Evolutionary conservation across 2,329 filamentous ascomycete genomes (phyloP).

Genomic region (Fusarium fujikuroi): DNA sequence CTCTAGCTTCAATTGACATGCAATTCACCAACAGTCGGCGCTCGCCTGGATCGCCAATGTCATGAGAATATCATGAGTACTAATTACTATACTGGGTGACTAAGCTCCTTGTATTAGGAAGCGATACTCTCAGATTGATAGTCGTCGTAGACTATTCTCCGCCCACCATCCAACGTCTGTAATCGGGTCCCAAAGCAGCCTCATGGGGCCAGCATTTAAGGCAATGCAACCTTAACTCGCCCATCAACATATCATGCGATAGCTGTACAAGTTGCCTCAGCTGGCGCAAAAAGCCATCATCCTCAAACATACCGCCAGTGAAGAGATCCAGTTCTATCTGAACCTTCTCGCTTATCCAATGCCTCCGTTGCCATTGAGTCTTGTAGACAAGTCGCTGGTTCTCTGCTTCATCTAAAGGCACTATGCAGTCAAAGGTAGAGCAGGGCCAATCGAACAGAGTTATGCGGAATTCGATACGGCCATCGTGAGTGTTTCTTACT

Average conservation of each 20-base stretch:
- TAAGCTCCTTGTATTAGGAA: rapidly evolving
- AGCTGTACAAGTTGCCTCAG: not conserved
- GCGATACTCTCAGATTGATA: not conserved
- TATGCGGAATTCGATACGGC: not conserved
- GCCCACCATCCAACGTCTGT: not conserved
- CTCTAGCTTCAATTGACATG: not conserved
- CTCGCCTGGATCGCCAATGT: not conserved
- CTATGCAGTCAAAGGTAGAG: not conserved
- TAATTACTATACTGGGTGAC: too few relatives aligned
- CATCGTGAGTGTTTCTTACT: not conserved
- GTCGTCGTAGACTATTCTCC: not conserved
- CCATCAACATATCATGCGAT: not conserved
- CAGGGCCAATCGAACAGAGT: not conserved
- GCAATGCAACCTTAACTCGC: not conserved
- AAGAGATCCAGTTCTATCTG: not conserved
- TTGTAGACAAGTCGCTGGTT: too few relatives aligned
- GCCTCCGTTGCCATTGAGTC: not conserved
- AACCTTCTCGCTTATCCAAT: not conserved
- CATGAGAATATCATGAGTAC: not conserved
- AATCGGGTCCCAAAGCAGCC: not conserved
- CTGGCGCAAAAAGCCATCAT: not conserved
- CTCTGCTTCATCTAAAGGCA: not conserved
- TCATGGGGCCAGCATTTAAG: not conserved
- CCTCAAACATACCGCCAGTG: not conserved
- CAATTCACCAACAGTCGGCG: not conserved